A percentile compares a stretch with the other conserved stretches of the same genome.
These are phyloP conservation scores for Colletotrichum endophyticum DNA, from an alignment of 2,329 filamentous ascomycete species.

Conservation along the genomic window DNA sequence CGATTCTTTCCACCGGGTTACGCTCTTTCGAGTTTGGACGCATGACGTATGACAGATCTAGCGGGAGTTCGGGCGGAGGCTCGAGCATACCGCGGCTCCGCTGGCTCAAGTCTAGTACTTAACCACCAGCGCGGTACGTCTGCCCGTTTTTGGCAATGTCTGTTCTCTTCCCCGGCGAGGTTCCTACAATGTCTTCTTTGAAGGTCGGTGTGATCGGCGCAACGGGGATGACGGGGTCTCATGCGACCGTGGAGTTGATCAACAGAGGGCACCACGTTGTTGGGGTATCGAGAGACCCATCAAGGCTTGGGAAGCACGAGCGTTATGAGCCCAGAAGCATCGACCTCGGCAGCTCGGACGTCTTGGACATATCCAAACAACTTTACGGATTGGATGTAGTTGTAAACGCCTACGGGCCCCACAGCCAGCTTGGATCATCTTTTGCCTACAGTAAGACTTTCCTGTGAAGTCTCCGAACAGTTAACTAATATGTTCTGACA, in stretches of 20 bases:
- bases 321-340: background rate
- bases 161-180: background rate
- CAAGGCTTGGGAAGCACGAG: background rate
- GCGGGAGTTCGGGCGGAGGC: slow-evolving; percentile 1
- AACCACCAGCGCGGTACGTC: background rate
- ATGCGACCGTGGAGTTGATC: background rate
- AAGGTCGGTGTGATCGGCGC: background rate
- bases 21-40: background rate
- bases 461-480: fast-evolving
- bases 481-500: fast-evolving
- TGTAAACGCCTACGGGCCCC: background rate
- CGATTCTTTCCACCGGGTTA: background rate
- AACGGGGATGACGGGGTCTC: background rate
- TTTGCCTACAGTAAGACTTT: background rate
- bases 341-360: background rate
- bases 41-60: background rate
- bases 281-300: background rate
- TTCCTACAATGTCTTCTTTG: background rate
- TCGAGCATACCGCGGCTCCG: background rate
- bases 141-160: background rate
- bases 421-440: background rate
- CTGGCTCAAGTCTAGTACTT: background rate
- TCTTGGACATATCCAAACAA: background rate
- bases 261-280: background rate
- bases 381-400: background rate